A percentile compares a stretch with the other conserved stretches of the same genome.
Conservation (phyloP, 805 yeast species). For the Spencermartinsiella europaea region DNA sequence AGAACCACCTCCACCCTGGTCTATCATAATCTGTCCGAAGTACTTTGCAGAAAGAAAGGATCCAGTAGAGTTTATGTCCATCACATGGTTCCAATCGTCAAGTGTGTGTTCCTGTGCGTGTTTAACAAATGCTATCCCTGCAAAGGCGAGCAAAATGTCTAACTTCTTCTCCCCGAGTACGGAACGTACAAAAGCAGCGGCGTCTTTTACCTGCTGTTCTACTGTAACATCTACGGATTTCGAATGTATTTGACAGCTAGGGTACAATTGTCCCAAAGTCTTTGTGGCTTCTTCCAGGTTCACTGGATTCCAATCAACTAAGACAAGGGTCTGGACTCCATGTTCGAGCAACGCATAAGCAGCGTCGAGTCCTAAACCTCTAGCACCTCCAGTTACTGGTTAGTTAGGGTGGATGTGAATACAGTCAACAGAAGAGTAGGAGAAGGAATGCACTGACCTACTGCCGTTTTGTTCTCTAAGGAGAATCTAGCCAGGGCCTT, state of each 20-base stretch:
- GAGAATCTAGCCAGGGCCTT: slow-evolving; percentile 1
- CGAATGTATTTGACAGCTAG: background rate
- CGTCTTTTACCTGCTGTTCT: slow-evolving; percentile 1
- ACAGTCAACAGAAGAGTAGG: background rate
- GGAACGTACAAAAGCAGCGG: background rate
- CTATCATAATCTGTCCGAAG: slow-evolving; percentile 8
- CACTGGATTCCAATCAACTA: slow-evolving; percentile 1
- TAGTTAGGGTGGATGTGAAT: no score
- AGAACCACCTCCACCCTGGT: slow-evolving; percentile 1
- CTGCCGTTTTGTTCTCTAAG: background rate
- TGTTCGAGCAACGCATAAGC: slow-evolving; percentile 11
- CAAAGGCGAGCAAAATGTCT: slow-evolving; percentile 6
- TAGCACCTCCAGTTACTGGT: slow-evolving; percentile 10
- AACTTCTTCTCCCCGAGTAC: background rate
- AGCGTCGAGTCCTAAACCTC: slow-evolving; percentile 11
- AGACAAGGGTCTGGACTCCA: slow-evolving; percentile 1
- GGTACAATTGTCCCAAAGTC: slow-evolving; percentile 1
- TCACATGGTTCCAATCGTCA: slow-evolving; percentile 1
- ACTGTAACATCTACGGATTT: slow-evolving; percentile 5
- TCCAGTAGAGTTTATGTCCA: slow-evolving; percentile 4
- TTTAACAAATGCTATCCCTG: slow-evolving; percentile 5
- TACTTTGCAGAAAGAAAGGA: slow-evolving; percentile 3
- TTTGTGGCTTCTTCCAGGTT: slow-evolving; percentile 3
- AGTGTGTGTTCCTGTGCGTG: background rate
- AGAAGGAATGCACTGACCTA: background rate